phyloP scores from a whole-genome alignment of 805 yeast genomes.

The Starmerella floricola region DNA sequence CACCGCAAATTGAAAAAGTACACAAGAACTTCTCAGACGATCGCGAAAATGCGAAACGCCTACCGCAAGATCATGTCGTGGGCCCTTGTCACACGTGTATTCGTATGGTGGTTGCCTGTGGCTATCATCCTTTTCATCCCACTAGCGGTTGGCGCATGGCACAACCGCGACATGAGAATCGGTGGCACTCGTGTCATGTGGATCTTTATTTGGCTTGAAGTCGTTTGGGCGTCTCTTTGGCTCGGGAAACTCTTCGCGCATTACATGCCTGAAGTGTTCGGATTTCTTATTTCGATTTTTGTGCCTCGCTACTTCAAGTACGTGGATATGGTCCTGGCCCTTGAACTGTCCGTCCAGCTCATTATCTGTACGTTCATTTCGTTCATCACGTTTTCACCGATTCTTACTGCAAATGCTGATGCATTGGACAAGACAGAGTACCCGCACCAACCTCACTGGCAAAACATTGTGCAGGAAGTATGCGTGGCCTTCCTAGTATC shows the following conservation, averaged over 20 bases:
- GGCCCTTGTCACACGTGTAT: constrained; percentile 26
- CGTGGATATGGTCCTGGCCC: constrained; percentile 27
- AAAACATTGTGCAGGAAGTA: constrained; percentile 27
- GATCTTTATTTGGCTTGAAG: constrained; percentile 34
- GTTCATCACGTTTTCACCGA: constrained; percentile 30
- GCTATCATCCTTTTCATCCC: constrained; percentile 31
- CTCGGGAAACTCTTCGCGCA: constrained; percentile 29
- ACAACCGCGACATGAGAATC: constrained; percentile 22
- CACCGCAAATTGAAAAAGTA: constrained; percentile 17
- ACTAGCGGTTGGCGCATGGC: constrained; percentile 32
- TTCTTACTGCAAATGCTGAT: constrained; percentile 25
- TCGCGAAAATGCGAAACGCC: constrained; percentile 14
- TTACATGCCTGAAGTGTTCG: constrained; percentile 26
- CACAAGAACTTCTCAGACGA: constrained; percentile 13
- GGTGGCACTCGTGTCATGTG: constrained; percentile 30
- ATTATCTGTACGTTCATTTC: constrained; percentile 30
- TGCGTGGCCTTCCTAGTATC: constrained; percentile 31
- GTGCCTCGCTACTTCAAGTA: constrained; percentile 27
- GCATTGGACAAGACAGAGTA: constrained; percentile 6
- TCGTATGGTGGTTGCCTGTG: constrained; percentile 31
- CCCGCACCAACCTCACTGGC: constrained; percentile 28
- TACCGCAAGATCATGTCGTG: constrained; percentile 15
- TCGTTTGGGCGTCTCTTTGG: constrained; percentile 31
- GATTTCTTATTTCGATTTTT: constrained; percentile 26
- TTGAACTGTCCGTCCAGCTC: constrained; percentile 28